Conservation (phyloP, 257 asterid genomes). For the Solanum virginianum region DNA sequence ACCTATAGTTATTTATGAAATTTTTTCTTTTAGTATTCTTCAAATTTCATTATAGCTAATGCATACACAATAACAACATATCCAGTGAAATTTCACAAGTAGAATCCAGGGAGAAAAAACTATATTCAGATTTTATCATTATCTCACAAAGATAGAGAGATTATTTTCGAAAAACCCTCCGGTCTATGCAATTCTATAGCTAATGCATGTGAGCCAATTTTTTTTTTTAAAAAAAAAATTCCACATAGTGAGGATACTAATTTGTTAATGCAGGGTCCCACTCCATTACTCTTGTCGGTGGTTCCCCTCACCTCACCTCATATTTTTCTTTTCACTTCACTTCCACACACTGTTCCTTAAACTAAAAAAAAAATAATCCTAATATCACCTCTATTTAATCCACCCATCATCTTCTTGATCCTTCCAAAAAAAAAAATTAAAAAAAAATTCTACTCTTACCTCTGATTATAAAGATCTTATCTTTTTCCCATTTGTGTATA, state of each 20-base stretch:
- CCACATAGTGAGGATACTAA: too few relatives aligned
- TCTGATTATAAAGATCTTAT: neutral
- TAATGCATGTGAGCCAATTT: too few relatives aligned
- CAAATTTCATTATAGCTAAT: neutral
- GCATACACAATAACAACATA: too few relatives aligned
- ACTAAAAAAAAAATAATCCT: neutral
- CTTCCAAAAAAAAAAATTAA: neutral
- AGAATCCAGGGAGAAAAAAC: too few relatives aligned
- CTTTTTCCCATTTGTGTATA: neutral
- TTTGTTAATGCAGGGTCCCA: neutral
- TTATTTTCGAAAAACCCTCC: too few relatives aligned
- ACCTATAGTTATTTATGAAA: too few relatives aligned
- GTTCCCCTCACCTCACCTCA: neutral
- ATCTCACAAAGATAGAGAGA: too few relatives aligned
- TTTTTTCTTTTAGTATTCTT: neutral
- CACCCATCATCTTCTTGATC: neutral
- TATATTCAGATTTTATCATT: fast-evolving
- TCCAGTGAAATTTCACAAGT: too few relatives aligned
- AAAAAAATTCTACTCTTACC: fast-evolving
- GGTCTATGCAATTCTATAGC: neutral
- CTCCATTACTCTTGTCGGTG: neutral
- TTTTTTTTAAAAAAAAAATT: too few relatives aligned
- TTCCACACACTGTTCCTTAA: neutral
- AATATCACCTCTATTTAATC: neutral
- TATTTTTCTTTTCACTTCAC: neutral